These are phyloP conservation scores for Ajuga chamaepitys DNA, from an alignment of 257 asterid genomes.

Conservation along the genomic window DNA sequence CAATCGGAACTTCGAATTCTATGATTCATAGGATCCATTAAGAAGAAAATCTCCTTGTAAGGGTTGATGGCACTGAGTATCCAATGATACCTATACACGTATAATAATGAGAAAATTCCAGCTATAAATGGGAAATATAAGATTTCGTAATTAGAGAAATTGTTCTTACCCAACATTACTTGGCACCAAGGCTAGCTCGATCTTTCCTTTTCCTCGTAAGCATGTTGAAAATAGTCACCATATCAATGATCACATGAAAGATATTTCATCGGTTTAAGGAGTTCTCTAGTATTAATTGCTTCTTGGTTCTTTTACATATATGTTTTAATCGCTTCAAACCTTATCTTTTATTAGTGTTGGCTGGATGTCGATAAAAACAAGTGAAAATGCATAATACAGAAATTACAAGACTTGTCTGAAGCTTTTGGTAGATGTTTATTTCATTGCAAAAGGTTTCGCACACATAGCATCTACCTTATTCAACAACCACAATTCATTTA, in stretches of 20 bases:
- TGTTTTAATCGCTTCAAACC: not conserved
- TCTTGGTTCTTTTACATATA: not conserved
- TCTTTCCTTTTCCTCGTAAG: not conserved
- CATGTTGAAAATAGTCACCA: not conserved
- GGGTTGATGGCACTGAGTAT: no score
- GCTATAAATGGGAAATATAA: no score
- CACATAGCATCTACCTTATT: not conserved
- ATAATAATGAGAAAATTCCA: no score
- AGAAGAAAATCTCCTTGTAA: no score
- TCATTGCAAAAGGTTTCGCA: not conserved
- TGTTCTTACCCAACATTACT: no score
- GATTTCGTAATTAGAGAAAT: no score
- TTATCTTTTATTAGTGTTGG: not conserved
- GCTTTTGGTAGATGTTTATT: not conserved
- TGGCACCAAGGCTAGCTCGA: no score
- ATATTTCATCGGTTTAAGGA: not conserved
- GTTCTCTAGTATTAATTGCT: not conserved
- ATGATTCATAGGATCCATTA: no score
- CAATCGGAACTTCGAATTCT: no score
- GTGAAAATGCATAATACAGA: not conserved
- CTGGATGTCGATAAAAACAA: not conserved
- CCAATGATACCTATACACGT: no score
- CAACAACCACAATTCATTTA: not conserved
- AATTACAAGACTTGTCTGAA: not conserved
- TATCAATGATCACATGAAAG: not conserved